Evolutionary conservation across 2,329 filamentous ascomycete genomes (phyloP).

Genomic region (Davidsoniella australis): DNA sequence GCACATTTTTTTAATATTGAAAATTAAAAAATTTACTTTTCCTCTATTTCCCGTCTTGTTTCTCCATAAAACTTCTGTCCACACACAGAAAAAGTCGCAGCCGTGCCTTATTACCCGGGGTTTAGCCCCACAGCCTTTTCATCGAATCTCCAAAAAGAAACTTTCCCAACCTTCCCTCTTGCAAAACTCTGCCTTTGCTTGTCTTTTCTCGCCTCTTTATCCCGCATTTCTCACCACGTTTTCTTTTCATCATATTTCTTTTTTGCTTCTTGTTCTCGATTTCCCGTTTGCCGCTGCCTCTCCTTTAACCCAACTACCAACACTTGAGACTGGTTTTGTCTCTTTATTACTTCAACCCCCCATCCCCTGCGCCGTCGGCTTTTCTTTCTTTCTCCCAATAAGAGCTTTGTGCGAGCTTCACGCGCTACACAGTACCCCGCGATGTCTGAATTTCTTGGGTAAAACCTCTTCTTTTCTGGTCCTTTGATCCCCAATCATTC

Average conservation of each 20-base stretch:
- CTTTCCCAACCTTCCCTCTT: constrained; percentile 3
- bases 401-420: constrained; percentile 24
- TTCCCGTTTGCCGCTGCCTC: neutral
- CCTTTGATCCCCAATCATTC: constrained; percentile 15
- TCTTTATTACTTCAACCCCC: neutral
- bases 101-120: neutral
- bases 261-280: constrained; percentile 6
- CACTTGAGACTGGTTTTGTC: no score
- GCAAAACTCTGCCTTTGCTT: constrained; percentile 1
- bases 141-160: neutral
- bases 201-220: constrained; percentile 3
- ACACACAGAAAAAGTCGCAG: neutral
- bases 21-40: neutral
- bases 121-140: neutral
- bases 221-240: neutral
- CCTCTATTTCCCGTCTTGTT: neutral
- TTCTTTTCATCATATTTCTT: constrained; percentile 1
- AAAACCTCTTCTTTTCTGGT: constrained; percentile 18
- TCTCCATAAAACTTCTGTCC: neutral
- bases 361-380: constrained; percentile 11
- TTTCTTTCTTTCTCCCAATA: constrained; percentile 14
- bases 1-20: neutral
- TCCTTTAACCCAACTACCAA: constrained; percentile 5
- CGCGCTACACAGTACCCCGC: constrained; percentile 22
- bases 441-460: constrained; percentile 48